Evolutionary conservation across 1,284 basidiomycete genomes (phyloP).

Genomic region (Boletus holoroseus): DNA sequence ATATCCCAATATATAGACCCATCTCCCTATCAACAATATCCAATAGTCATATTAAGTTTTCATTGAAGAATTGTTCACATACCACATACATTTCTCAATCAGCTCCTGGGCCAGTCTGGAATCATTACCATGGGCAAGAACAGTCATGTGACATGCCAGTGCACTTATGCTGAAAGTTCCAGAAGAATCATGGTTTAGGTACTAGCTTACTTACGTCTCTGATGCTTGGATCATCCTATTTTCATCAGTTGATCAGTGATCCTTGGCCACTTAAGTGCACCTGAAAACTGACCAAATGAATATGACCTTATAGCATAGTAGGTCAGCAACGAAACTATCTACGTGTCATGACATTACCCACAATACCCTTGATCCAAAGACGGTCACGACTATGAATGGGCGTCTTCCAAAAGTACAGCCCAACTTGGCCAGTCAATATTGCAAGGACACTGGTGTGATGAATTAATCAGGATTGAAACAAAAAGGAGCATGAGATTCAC

Average conservation of each 20-base stretch:
- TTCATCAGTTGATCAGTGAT: conserved; percentile 9
- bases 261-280: not conserved
- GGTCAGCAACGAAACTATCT: not conserved
- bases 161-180: conserved; percentile 9
- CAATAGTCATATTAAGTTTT: not conserved
- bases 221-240: conserved; percentile 20
- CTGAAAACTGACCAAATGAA: conserved; percentile 18
- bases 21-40: conserved; percentile 13
- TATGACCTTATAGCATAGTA: conserved; percentile 12
- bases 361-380: conserved; percentile 23
- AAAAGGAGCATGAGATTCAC: conserved; percentile 3
- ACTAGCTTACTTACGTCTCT: conserved; percentile 9
- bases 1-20: conserved; percentile 9
- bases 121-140: conserved; percentile 6
- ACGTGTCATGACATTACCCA: conserved; percentile 1
- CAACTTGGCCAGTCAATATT: conserved; percentile 25
- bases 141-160: conserved; percentile 10
- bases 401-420: conserved; percentile 21
- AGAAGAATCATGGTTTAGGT: not conserved
- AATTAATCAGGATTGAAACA: not conserved
- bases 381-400: conserved; percentile 16
- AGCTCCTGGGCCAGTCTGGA: fast-evolving
- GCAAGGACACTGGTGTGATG: conserved; percentile 14
- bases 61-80: not conserved
- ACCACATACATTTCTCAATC: conserved; percentile 5